phyloP scores from a whole-genome alignment of 352 stramenopile species.

The Halophytophthora polymorphica region DNA sequence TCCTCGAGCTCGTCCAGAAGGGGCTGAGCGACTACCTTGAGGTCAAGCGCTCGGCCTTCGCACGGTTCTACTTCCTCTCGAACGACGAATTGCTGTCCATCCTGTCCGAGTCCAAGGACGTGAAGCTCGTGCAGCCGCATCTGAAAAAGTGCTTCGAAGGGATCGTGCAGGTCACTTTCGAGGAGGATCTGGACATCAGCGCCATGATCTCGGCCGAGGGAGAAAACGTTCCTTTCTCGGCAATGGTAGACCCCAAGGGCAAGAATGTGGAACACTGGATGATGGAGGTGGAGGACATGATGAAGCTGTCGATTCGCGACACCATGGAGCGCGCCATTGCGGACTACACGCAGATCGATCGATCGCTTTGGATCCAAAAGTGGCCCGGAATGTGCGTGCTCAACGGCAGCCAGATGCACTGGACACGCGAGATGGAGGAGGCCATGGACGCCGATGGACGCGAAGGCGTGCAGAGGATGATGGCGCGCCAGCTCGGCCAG shows the following conservation, averaged over 20 bases:
- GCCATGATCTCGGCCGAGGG: constrained; percentile 91
- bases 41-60: constrained; percentile 90
- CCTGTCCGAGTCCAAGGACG: constrained; percentile 91
- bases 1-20: constrained; percentile 92
- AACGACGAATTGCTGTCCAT: constrained; percentile 94
- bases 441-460: constrained; percentile 72
- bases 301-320: constrained; percentile 88
- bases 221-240: constrained; percentile 84
- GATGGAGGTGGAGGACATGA: constrained; percentile 93
- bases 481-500: constrained; percentile 81
- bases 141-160: constrained; percentile 95
- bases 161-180: constrained; percentile 88
- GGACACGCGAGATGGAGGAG: constrained; percentile 90
- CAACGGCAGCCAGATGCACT: constrained; percentile 93
- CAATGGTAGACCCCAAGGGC: constrained; percentile 83
- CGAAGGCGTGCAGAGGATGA: constrained; percentile 79
- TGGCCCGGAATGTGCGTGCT: constrained; percentile 90
- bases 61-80: constrained; percentile 93
- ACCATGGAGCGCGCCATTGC: constrained; percentile 84
- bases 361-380: constrained; percentile 91
- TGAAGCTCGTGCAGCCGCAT: constrained; percentile 91
- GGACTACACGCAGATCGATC: constrained; percentile 85
- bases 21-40: constrained; percentile 91
- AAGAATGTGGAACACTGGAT: constrained; percentile 95
- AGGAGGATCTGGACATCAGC: constrained; percentile 89